Evolutionary conservation across 257 asterid species (phyloP).

Genomic region (Apocynum venetum): DNA sequence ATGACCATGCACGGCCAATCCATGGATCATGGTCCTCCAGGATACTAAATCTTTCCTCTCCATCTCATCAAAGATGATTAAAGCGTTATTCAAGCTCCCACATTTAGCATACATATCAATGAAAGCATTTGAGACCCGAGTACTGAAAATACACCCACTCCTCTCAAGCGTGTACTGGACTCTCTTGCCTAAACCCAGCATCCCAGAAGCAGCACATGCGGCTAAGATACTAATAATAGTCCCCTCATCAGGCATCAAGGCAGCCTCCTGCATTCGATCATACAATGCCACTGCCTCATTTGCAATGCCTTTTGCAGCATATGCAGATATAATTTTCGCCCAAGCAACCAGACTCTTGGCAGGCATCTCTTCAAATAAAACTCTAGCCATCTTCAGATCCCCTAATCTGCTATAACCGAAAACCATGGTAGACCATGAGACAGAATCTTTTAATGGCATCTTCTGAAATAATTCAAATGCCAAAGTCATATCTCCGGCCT

Average conservation of each 20-base stretch:
- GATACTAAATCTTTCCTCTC: slow-evolving; percentile 53
- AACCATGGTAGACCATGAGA: slow-evolving; percentile 76
- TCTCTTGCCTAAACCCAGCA: slow-evolving; percentile 60
- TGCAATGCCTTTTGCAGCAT: slow-evolving; percentile 60
- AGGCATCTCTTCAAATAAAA: slow-evolving; percentile 73
- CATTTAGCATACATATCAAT: slow-evolving; percentile 87
- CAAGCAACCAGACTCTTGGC: slow-evolving; percentile 68
- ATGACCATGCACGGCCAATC: slow-evolving; percentile 63
- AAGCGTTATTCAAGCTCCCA: slow-evolving; percentile 60
- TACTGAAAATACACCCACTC: slow-evolving; percentile 30
- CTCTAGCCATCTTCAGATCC: slow-evolving; percentile 68
- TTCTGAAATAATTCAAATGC: slow-evolving; percentile 54
- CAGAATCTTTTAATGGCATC: slow-evolving; percentile 61
- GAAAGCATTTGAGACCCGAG: slow-evolving; percentile 54
- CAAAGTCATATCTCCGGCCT: slow-evolving; percentile 23
- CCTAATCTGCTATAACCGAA: slow-evolving; percentile 61
- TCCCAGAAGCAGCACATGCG: slow-evolving; percentile 70
- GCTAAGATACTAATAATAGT: slow-evolving; percentile 56
- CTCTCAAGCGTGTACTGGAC: slow-evolving; percentile 45
- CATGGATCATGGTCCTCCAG: slow-evolving; percentile 86
- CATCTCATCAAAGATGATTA: slow-evolving; percentile 41
- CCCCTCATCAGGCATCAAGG: slow-evolving; percentile 47
- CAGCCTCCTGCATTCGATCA: slow-evolving; percentile 40
- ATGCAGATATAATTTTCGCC: slow-evolving; percentile 69
- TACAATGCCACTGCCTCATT: slow-evolving; percentile 59